Evolutionary conservation across 805 yeast species (phyloP), one percentile per base, ranked within the genome.

Genomic region (Yamadazyma phyllophila): DNA sequence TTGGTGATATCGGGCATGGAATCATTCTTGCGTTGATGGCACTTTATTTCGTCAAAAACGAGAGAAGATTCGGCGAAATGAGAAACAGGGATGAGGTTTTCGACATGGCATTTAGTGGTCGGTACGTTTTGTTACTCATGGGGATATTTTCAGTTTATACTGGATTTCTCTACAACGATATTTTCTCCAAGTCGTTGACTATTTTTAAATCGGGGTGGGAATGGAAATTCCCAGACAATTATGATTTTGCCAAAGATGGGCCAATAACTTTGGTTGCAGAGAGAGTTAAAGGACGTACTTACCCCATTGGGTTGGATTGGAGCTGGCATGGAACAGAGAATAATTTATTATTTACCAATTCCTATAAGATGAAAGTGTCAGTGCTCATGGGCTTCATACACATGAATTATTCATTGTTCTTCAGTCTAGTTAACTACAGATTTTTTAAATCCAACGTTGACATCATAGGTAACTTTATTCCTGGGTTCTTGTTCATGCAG

Each of bases 1-100:
- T 85, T 67, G 91, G 91, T 66, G 91, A 85, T 66, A 67, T 84
- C 51, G 91, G 91, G 9, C 91, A 85, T 59, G 91, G 91, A n/a
- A 65, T 81, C 46, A 68, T 85, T 45, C 67, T 85, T 58, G 61
- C 77, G 26, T 60, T 82, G 52, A 83, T 80, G 15, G 86, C 86
- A 10, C 50, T 73, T 14, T 59, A 67, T 3, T 62, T 85, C 47
- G 84, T 84, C 8, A 56, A 72, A 36, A 78, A 80, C 49, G 90
- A 85, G 60, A 63, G 61, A 44, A 61, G 63, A 33, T 70, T 83
- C 43, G 78, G 71, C 17, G 66, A 66, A 20, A 76, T 80, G 77
- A 63, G 67, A 46, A 79, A 79, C 51, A 75, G 83, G 56, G 90
- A 81, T 59, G 91, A 85, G 64, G 83, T 85, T 26, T 82, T 82